Conservation (phyloP, 768 basidiomycete genomes). For the Rhodotorula taiwanensis region DNA sequence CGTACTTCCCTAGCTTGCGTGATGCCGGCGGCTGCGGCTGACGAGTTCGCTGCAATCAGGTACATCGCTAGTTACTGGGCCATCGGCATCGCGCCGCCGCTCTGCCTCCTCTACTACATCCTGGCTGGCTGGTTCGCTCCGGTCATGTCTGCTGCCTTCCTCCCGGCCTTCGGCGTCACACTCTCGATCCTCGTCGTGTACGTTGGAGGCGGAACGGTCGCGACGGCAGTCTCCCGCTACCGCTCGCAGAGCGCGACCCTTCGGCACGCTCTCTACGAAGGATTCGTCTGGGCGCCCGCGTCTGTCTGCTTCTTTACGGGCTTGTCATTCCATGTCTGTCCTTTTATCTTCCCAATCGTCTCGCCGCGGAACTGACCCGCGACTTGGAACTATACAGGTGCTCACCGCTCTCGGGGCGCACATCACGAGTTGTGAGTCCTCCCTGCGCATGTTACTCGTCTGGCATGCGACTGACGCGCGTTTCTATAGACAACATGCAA, state of each 20-base stretch:
- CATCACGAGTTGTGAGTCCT: slow-evolving; percentile 49
- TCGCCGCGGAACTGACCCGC: too few relatives aligned
- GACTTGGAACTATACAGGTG: too few relatives aligned
- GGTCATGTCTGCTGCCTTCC: not conserved
- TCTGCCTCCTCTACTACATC: slow-evolving; percentile 65
- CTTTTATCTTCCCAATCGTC: too few relatives aligned
- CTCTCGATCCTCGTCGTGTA: slow-evolving; percentile 62
- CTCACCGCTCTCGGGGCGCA: slow-evolving; percentile 56
- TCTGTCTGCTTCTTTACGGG: slow-evolving; percentile 53
- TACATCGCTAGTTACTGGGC: slow-evolving; percentile 55
- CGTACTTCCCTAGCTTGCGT: too few relatives aligned
- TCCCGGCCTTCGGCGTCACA: slow-evolving; percentile 58
- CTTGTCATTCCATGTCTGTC: slow-evolving; percentile 55
- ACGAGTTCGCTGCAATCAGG: too few relatives aligned
- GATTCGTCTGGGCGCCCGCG: slow-evolving; percentile 63
- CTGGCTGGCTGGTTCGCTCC: slow-evolving; percentile 54
- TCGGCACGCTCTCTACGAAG: slow-evolving; percentile 49
- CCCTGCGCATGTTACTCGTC: rapidly evolving
- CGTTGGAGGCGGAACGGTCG: slow-evolving; percentile 59
- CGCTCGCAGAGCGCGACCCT: slow-evolving; percentile 6
- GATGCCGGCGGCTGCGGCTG: too few relatives aligned
- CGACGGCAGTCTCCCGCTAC: slow-evolving; percentile 4
- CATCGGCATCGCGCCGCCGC: slow-evolving; percentile 57
- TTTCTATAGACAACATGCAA: slow-evolving; percentile 49
- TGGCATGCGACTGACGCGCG: not conserved